Percentiles rank a stretch among this genome's conserved stretches.
Conservation (phyloP, 768 basidiomycete genomes). For the Pleurotus platypus region DNA sequence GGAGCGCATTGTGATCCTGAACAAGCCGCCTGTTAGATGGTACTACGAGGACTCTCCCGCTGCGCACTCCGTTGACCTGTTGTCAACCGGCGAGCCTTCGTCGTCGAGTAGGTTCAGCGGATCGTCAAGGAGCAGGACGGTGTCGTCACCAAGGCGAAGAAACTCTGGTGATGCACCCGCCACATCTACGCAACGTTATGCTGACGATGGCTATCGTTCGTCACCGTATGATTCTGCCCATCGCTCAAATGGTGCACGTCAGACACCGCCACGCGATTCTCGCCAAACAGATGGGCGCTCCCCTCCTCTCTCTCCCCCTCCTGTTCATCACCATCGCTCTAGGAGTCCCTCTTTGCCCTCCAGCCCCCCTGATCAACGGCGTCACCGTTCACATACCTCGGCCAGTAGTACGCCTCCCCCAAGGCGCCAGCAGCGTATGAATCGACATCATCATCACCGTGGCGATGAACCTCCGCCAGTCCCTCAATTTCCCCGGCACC, state of each 20-base stretch:
- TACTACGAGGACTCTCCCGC: neutral
- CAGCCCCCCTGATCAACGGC: neutral
- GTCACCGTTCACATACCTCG: neutral
- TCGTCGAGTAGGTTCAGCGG: neutral
- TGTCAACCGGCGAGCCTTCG: neutral
- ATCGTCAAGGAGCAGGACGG: neutral
- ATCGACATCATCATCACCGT: neutral
- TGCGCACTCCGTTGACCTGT: neutral
- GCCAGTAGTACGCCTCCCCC: neutral
- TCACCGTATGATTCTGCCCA: neutral
- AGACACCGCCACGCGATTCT: neutral
- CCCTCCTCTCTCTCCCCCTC: neutral
- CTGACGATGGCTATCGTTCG: neutral
- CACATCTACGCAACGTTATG: neutral
- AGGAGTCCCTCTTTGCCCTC: neutral
- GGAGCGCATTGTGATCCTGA: neutral
- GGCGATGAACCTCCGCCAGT: neutral
- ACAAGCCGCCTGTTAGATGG: slow-evolving; percentile 1
- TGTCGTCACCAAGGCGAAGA: neutral
- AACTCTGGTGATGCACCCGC: neutral
- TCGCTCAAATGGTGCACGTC: neutral
- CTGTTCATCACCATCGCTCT: neutral
- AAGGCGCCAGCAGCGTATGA: neutral
- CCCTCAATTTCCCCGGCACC: neutral
- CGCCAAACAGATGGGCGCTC: neutral